phyloP scores from a whole-genome alignment of 495 filamentous ascomycete species.

The Lophiostoma macrostomum region DNA sequence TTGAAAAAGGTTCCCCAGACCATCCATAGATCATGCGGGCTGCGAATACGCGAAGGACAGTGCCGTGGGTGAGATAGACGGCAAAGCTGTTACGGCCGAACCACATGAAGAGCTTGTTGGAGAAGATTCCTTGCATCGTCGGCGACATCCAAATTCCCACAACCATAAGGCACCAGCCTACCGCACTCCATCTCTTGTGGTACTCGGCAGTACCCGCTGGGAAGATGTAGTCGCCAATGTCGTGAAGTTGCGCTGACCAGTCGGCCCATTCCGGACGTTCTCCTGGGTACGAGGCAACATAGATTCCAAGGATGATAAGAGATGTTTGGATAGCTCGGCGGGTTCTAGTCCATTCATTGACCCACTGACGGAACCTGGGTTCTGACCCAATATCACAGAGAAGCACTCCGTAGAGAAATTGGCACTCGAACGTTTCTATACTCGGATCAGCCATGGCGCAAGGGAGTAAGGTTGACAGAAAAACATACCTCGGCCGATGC shows the following conservation, averaged over 20 bases:
- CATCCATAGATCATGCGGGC: constrained; percentile 66
- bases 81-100: constrained; percentile 67
- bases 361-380: constrained; percentile 49
- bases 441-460: constrained; percentile 20
- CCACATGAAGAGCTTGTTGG: constrained; percentile 59
- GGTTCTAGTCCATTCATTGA: constrained; percentile 36
- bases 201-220: constrained; percentile 53
- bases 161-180: constrained; percentile 57
- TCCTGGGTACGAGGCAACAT: constrained; percentile 60
- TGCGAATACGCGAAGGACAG: constrained; percentile 59
- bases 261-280: constrained; percentile 53
- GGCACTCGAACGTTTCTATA: constrained; percentile 56
- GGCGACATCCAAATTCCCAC: constrained; percentile 59
- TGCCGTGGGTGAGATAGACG: constrained; percentile 65
- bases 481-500: constrained; percentile 13
- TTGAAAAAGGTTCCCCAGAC: constrained; percentile 46
- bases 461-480: too few species aligned
- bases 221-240: constrained; percentile 51
- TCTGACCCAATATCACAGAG: constrained; percentile 60
- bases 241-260: constrained; percentile 56
- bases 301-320: constrained; percentile 50
- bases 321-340: constrained; percentile 49
- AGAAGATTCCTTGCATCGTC: constrained; percentile 52
- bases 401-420: constrained; percentile 62
- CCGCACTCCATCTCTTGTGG: constrained; percentile 51